Evolutionary conservation across 2,329 filamentous ascomycete genomes (phyloP), one percentile per base, ranked within the genome.

Genomic region (Orbilia oligospora): DNA sequence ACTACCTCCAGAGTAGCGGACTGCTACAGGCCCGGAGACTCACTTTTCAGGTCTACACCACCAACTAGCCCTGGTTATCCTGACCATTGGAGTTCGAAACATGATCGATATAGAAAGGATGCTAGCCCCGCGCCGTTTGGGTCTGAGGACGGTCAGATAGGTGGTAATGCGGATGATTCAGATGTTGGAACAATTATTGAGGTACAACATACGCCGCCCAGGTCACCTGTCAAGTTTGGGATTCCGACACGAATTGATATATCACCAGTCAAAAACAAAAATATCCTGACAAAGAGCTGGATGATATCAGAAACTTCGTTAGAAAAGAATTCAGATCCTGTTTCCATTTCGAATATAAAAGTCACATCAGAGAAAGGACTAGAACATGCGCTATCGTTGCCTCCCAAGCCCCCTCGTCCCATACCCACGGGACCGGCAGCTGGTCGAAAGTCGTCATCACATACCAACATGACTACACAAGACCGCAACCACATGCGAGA

Each of bases 61-160:
- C 72, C 67, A 36, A 77, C 58, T 5, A 71, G 72, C 22, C 72
- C 72, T 5, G 5, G 48, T 14, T 65, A 51, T 27, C 70, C 61
- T 0, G 41, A 38, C 16, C 70, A 58, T 36, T 51, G 27, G 48
- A 61, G 38, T 20, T 24, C 44, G n/a, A 16, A 44, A 1, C 5
- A 8, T 44, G 36, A 9, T 9, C n/a, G 41, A 61, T 22, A 44
- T 48, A 33, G 33, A 27, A 14, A n/a, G 16, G 18, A 6, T 16
- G 33, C 18, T 2, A 24, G 18, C 2, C 20, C 33, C 10, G 10
- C 12, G 12, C 33, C 5, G 9, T 61, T 24, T 61, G 33, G 33
- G 2, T 61, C 56, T 6, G 56, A 61, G 27, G 36, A 61, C 3
- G 56, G 56, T 5, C n/a, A 61, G 56, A 9, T 61, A 16, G 3